phyloP scores from a whole-genome alignment of 2,329 filamentous ascomycete species.

The Helotiales sp. region DNA sequence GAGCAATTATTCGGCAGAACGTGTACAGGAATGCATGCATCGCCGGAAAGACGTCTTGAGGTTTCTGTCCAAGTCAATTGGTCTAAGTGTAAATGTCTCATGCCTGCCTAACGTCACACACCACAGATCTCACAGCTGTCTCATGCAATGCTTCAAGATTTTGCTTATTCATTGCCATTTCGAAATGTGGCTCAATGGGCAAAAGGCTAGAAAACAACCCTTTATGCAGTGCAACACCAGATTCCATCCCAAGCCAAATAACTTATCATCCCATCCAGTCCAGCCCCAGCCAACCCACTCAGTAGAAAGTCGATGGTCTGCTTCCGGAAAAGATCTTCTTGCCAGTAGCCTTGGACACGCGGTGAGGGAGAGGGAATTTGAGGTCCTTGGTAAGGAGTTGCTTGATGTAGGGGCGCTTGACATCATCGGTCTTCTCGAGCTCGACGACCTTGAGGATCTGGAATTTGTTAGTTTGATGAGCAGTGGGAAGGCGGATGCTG shows the following conservation, averaged over 20 bases:
- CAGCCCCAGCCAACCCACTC: slow-evolving; percentile 30
- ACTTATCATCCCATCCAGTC: slow-evolving; percentile 7
- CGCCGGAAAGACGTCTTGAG: too few species aligned
- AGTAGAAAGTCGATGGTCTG: slow-evolving; percentile 98
- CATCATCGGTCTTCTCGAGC: slow-evolving; percentile 89
- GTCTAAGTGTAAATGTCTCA: too few species aligned
- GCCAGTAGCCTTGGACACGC: slow-evolving; percentile 79
- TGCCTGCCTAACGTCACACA: neutral
- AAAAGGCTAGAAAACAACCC: slow-evolving; percentile 44
- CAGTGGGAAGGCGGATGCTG: slow-evolving; percentile 46
- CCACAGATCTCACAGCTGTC: neutral
- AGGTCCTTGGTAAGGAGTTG: slow-evolving; percentile 95
- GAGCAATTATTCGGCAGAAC: too few species aligned
- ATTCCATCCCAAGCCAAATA: slow-evolving; percentile 38
- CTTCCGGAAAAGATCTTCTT: slow-evolving; percentile 93
- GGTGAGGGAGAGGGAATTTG: slow-evolving; percentile 98
- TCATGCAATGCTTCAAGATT: slow-evolving; percentile 1
- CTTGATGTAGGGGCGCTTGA: slow-evolving; percentile 99
- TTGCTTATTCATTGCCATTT: slow-evolving; percentile 33
- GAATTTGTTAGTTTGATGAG: slow-evolving; percentile 20
- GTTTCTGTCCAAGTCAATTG: too few species aligned
- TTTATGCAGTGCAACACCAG: slow-evolving; percentile 43
- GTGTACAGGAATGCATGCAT: too few species aligned
- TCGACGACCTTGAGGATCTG: slow-evolving; percentile 99
- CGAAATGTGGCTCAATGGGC: slow-evolving; percentile 40